Evolutionary conservation across 2,329 filamentous ascomycete species (phyloP), one percentile per base, ranked within the genome.

Genomic region (Macrophomina tecta): DNA sequence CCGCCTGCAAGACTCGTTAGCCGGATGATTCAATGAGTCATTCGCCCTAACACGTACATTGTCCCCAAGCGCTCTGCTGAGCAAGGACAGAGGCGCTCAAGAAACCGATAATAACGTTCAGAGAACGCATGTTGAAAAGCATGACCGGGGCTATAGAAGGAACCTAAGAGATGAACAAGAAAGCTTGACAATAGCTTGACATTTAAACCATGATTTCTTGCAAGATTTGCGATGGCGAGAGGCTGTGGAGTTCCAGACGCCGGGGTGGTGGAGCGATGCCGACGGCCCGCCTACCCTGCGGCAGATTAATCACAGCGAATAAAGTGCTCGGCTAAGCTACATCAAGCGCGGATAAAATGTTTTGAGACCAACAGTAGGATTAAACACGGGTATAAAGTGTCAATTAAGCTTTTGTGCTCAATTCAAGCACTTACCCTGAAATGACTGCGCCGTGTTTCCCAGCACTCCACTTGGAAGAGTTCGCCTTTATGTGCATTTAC

Each of bases 51-150:
- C 4, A 66, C 69, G 7, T 73, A 78, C 76, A 78, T 72, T 78
- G 76, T 65, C 74, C 73, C 73, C 74, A 78, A 58, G 75, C 74
- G 18, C 69, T 69, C 28, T 52, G 48, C 48, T 64, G 61, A 11
- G 74, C 70, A 3, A 69, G 70, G 8, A 75, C 76, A 49, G 69
- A 70, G 16, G 71, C 71, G 16, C 69, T 68, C 14, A 78, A 58
- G 28, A 75, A n/a, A 14, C 70, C 71, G 14, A 78, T 8, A 16
- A 23, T 32, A 38, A 62, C 23, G 45, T 18, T 49, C 16, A 49
- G 46, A 2, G 58, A 62, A 48, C n/a, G 32, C 58, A 62, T 62
- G 30, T 28, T 45, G 52, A 11, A 38, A 12, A 62, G 18, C 18
- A n/a, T 4, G 9, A 5, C 30, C 16, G 16, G 49, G 32, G 16